Percentiles rank a stretch among this genome's conserved stretches.
phyloP scores from a whole-genome alignment of 1,139 yeast genomes.

The Yueomyces sp. region DNA sequence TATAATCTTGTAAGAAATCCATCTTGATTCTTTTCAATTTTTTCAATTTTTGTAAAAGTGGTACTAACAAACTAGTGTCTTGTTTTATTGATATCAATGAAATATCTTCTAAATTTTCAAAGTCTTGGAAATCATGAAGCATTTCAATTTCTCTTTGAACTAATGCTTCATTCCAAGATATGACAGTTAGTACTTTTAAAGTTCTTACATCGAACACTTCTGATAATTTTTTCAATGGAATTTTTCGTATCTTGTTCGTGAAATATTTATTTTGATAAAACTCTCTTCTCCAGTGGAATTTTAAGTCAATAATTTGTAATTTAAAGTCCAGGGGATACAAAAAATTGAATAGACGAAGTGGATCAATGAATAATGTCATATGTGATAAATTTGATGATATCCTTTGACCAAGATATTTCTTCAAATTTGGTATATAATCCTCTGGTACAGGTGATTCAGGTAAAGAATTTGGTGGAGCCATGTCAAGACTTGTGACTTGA shows the following conservation, averaged over 20 bases:
- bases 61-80: slow-evolving; percentile 20
- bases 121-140: slow-evolving; percentile 26
- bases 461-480: slow-evolving; percentile 30
- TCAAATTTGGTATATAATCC: slow-evolving; percentile 22
- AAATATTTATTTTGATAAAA: slow-evolving; percentile 22
- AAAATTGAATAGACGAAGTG: slow-evolving; percentile 25
- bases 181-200: slow-evolving; percentile 27
- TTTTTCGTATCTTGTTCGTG: slow-evolving; percentile 8
- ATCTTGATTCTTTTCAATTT: slow-evolving; percentile 27
- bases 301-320: slow-evolving; percentile 25
- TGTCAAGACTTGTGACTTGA: slow-evolving; percentile 26
- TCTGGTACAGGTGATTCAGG: slow-evolving; percentile 23
- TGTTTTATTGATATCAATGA: slow-evolving; percentile 29
- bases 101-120: slow-evolving; percentile 26
- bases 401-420: slow-evolving; percentile 17
- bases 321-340: slow-evolving; percentile 20
- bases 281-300: slow-evolving; percentile 29
- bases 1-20: slow-evolving; percentile 27
- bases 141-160: slow-evolving; percentile 22
- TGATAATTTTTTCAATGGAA: slow-evolving; percentile 15
- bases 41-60: slow-evolving; percentile 20
- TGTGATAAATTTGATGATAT: slow-evolving; percentile 21
- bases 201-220: slow-evolving; percentile 26
- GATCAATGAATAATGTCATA: slow-evolving; percentile 28
- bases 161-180: slow-evolving; percentile 29